Base-by-base conservation (phyloP, 805 yeast genomes). In the Pichia ethanolica region DNA sequence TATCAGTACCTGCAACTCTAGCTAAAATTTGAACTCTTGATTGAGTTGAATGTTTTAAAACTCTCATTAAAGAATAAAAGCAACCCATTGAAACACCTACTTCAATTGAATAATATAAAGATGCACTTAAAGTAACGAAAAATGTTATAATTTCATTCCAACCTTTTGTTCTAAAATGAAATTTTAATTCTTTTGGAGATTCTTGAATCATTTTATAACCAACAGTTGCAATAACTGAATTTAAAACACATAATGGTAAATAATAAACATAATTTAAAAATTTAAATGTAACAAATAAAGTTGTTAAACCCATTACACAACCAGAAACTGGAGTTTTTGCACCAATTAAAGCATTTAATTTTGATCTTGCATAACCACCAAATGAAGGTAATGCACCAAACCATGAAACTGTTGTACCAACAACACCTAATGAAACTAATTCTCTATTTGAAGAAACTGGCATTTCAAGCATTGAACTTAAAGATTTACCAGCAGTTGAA, bases 361-460 rank as follows among this genome's bases (percentile, higher is more conserved):
- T 89, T 14, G 96, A 85, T 59, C 98, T 76, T 2, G 97, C 98
- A 61, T 90, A 91, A 0, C 98, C 98, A 9, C 98, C 99, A 72
- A 90, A 90, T 0, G 95, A 80, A 0, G 99, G 97, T 13, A 91
- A 69, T 0, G 89, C 85, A 40, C 87, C 85, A 48, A 80, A 63
- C 9, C 63, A 49, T 4, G 88, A 76, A 0, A 82, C 82, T 0
- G 75, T 67, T 2, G 89, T 52, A 57, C 90, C 91, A 48, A 85
- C 79, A 12, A 77, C 67, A 1, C 99, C 98, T 33, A 91, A 70
- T 0, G 97, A 97, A 5, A 93, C 90, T 39, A 91, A 69, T 63
- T 91, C 99, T 52, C 97, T 77, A 64, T 93, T 90, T 14, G 95
- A 79, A 0, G 96, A 86, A 10, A 89, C 78, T 0, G 88, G 83